Conservation (phyloP, 805 yeast genomes). For the Nakazawaea siamensis region DNA sequence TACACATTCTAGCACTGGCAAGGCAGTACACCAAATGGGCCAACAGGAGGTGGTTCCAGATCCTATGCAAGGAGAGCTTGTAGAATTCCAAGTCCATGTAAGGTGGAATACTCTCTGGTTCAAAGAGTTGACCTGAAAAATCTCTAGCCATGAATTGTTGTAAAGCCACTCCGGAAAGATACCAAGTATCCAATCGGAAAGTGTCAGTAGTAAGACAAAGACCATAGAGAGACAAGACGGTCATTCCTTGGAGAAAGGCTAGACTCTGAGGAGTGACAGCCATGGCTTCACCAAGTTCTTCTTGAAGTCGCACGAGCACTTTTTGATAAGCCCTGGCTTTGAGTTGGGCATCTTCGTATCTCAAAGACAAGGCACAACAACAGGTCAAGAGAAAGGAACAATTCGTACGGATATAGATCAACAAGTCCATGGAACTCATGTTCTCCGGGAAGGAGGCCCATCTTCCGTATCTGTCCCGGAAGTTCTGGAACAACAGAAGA, state of each 20-base stretch:
- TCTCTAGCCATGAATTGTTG: slow-evolving; percentile 52
- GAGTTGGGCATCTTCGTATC: slow-evolving; percentile 34
- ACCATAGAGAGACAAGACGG: slow-evolving; percentile 57
- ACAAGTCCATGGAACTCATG: slow-evolving; percentile 36
- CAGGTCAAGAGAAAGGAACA: slow-evolving; percentile 62
- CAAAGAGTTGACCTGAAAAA: slow-evolving; percentile 31
- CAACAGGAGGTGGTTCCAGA: slow-evolving; percentile 65
- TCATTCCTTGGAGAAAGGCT: slow-evolving; percentile 63
- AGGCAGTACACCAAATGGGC: slow-evolving; percentile 63
- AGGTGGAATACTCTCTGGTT: slow-evolving; percentile 7
- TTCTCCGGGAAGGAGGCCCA: slow-evolving; percentile 69
- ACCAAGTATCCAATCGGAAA: slow-evolving; percentile 62
- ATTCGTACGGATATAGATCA: slow-evolving; percentile 36
- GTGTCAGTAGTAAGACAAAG: slow-evolving; percentile 42
- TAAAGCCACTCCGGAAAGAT: slow-evolving; percentile 55
- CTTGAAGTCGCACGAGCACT: slow-evolving; percentile 36
- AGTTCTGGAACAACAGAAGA: slow-evolving; percentile 41
- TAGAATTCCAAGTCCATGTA: slow-evolving; percentile 34
- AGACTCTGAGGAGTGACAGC: slow-evolving; percentile 30
- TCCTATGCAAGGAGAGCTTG: slow-evolving; percentile 47
- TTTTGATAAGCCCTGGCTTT: slow-evolving; percentile 32
- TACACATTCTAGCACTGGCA: slow-evolving; percentile 56
- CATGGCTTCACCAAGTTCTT: slow-evolving; percentile 39
- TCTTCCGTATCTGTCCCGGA: slow-evolving; percentile 61
- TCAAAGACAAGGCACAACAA: slow-evolving; percentile 53